Evolutionary conservation across 176 grass and related monocot species (phyloP).

Genomic region (Bothriochloa decipiens): DNA sequence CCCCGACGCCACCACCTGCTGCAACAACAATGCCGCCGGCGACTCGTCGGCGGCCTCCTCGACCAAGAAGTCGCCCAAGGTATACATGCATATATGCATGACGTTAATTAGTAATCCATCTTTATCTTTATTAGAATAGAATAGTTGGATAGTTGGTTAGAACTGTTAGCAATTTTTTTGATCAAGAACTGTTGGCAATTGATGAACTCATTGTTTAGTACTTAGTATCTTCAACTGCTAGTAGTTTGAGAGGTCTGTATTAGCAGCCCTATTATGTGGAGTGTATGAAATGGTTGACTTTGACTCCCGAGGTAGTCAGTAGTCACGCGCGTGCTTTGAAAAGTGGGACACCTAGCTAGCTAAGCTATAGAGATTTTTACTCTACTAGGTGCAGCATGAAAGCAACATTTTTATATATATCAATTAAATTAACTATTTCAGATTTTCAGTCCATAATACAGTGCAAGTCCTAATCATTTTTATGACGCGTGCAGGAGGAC

Average conservation of each 20-base stretch:
- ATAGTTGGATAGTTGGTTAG: too few relatives aligned
- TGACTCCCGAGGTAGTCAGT: not conserved
- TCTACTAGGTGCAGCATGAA: not conserved
- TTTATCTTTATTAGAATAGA: too few relatives aligned
- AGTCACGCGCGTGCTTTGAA: conserved; percentile 26
- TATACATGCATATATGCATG: not conserved
- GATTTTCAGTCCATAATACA: not conserved
- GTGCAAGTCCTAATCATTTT: not conserved
- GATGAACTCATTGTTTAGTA: too few relatives aligned
- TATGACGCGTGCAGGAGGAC: conserved; percentile 55
- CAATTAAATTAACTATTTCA: too few relatives aligned
- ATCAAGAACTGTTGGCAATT: too few relatives aligned
- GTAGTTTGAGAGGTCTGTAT: not conserved
- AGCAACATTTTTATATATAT: not conserved
- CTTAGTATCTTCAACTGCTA: too few relatives aligned
- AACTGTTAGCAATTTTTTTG: too few relatives aligned
- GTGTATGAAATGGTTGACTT: not conserved
- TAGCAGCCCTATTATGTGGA: not conserved
- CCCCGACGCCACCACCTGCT: conserved; percentile 37
- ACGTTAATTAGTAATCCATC: too few relatives aligned
- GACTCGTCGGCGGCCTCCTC: not conserved
- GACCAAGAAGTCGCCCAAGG: conserved; percentile 32
- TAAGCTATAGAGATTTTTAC: not conserved
- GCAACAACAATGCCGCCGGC: not conserved
- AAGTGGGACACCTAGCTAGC: not conserved